Conservation (phyloP, 73 alveolate genomes). For the Tetrahymena elliotti region DNA sequence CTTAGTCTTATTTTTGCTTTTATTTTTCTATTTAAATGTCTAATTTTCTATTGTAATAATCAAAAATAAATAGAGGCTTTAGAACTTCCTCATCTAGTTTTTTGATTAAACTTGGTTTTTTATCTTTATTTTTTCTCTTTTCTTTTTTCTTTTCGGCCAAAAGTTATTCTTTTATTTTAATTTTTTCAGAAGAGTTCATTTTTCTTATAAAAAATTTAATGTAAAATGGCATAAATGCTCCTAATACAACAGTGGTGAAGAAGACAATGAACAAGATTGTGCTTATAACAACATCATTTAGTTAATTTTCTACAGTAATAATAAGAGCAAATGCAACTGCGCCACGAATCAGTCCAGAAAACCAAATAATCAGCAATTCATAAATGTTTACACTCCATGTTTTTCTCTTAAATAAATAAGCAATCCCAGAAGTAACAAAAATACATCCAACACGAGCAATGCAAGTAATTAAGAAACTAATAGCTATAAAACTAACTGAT, state of each 20-base stretch:
- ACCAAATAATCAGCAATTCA: conserved; percentile 67
- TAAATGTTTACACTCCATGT: conserved; percentile 58
- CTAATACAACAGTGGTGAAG: conserved; percentile 16
- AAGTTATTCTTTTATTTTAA: background rate
- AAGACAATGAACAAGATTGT: conserved; percentile 32
- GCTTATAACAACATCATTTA: background rate
- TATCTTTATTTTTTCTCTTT: background rate
- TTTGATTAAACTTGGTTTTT: background rate
- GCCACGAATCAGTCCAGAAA: conserved; percentile 86
- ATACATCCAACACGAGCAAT: conserved; percentile 74
- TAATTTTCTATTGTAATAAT: conserved; percentile 13
- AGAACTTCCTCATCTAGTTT: conserved; percentile 6
- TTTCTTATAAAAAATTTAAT: background rate
- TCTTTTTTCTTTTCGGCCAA: background rate
- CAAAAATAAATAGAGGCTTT: conserved; percentile 17
- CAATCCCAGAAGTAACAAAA: conserved; percentile 53
- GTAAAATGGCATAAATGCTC: conserved; percentile 34
- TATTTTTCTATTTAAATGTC: background rate
- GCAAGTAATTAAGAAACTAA: conserved; percentile 54
- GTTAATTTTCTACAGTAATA: conserved; percentile 18
- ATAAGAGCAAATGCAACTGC: conserved; percentile 90
- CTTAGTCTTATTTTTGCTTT: background rate
- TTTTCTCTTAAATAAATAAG: conserved; percentile 42
- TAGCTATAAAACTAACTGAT: conserved; percentile 46
- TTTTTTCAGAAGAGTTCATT: background rate